Base-by-base conservation (phyloP, 2,329 filamentous ascomycete genomes). In the Aspergillus flavus region DNA sequence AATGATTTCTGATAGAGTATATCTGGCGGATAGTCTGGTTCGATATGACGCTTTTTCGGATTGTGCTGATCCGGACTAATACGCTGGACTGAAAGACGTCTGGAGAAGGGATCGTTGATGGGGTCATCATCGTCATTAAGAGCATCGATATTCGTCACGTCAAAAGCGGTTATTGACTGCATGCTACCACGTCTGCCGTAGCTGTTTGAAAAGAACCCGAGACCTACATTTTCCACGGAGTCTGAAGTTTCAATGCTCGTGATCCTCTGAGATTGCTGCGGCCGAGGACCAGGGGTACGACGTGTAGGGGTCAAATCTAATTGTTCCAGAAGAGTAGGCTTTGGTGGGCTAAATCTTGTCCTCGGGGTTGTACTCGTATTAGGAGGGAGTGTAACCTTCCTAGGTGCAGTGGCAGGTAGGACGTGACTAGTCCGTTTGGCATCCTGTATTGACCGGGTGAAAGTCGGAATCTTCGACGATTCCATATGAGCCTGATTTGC, bases 11-110 rank as follows among this genome's bases (percentile, higher is more conserved):
- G 72, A 41, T 76, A 75, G 1, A 87, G 77, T 16, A 76, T 66
- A 21, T 80, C 73, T 2, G 71, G 72, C 3, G 82, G 79, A 64
- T 86, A 86, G 69, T 86, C 85, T 28, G 79, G 72, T 67, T 78
- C 75, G 14, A 79, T 64, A n/a, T 66, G 61, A 41, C 72, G 71
- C 62, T 75, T 77, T 58, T 69, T 76, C 1, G 65, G 68, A 36
- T 65, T 69, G n/a, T 68, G 36, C 48, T 66, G 46, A 69, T 69
- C 65, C 71, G 71, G 64, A 6, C 68, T 71, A 32, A 69, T 65
- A 4, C 73, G 72, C 67, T 64, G 73, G 46, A 72, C 71, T 28
- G 68, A 67, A 19, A 69, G 69, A 32, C 69, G 72, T 26, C 70
- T 71, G 30, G 72, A 71, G 46, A 77, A 77, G 6, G 74, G 72